Evolutionary conservation across 495 filamentous ascomycete species (phyloP).

Genomic region (Tuber indicum): DNA sequence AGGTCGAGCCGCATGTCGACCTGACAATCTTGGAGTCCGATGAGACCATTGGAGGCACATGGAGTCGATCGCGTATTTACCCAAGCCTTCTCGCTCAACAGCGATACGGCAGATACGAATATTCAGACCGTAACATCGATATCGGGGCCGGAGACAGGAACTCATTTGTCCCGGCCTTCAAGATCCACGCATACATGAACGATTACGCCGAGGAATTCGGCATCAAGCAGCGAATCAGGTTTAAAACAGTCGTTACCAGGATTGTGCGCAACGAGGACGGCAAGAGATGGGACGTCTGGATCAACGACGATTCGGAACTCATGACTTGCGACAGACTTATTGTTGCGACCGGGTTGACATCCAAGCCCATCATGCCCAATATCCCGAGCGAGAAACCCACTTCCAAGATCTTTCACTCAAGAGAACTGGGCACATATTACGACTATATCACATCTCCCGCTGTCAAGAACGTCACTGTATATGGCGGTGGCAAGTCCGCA

Average conservation of each 20-base stretch:
- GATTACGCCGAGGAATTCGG: slow-evolving; percentile 41
- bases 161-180: slow-evolving; percentile 11
- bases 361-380: slow-evolving; percentile 43
- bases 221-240: slow-evolving; percentile 36
- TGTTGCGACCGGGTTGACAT: slow-evolving; percentile 46
- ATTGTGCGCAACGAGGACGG: slow-evolving; percentile 26
- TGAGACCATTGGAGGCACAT: slow-evolving; percentile 48
- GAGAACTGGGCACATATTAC: slow-evolving; percentile 35
- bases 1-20: slow-evolving; percentile 29
- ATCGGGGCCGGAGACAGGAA: neutral
- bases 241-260: slow-evolving; percentile 39
- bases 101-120: slow-evolving; percentile 17
- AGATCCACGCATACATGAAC: slow-evolving; percentile 17
- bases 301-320: neutral
- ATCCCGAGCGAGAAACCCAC: slow-evolving; percentile 36
- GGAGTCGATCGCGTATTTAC: slow-evolving; percentile 49
- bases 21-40: slow-evolving; percentile 48
- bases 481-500: slow-evolving; percentile 48
- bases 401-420: slow-evolving; percentile 43
- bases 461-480: slow-evolving; percentile 41
- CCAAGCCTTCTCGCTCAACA: slow-evolving; percentile 44
- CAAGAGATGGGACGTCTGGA: slow-evolving; percentile 35
- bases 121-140: slow-evolving; percentile 11
- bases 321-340: slow-evolving; percentile 43
- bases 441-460: slow-evolving; percentile 21